phyloP scores from a whole-genome alignment of 1,139 yeast genomes.

The Sugiyamaella paludigena region DNA sequence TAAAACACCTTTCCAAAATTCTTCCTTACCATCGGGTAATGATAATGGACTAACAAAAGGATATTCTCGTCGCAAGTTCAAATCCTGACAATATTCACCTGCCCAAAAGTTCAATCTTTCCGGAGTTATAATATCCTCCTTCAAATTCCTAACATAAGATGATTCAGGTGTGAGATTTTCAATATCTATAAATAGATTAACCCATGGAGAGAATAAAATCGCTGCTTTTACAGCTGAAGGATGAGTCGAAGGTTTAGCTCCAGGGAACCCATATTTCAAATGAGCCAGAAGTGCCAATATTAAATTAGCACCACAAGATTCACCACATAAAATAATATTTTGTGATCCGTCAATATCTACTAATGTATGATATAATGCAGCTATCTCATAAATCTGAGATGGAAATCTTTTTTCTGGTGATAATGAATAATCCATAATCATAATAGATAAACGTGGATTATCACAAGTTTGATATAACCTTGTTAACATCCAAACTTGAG shows the following conservation, averaged over 20 bases:
- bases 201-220: slow-evolving; percentile 47
- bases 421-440: slow-evolving; percentile 43
- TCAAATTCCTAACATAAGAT: slow-evolving; percentile 36
- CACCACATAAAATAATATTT: slow-evolving; percentile 44
- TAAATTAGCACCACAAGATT: slow-evolving; percentile 49
- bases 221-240: slow-evolving; percentile 33
- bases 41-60: slow-evolving; percentile 14
- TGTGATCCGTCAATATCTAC: slow-evolving; percentile 34
- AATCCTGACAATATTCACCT: slow-evolving; percentile 35
- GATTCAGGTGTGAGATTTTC: slow-evolving; percentile 17
- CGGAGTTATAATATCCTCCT: slow-evolving; percentile 19
- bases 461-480: slow-evolving; percentile 6
- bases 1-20: slow-evolving; percentile 38
- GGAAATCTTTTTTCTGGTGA: slow-evolving; percentile 41
- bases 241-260: slow-evolving; percentile 21
- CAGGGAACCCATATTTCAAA: slow-evolving; percentile 32
- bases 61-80: slow-evolving; percentile 16
- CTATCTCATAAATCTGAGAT: slow-evolving; percentile 41
- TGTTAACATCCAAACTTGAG: slow-evolving; percentile 31
- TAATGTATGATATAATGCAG: slow-evolving; percentile 37
- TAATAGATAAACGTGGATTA: slow-evolving; percentile 32
- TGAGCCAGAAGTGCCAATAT: slow-evolving; percentile 40
- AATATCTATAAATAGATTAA: slow-evolving; percentile 32
- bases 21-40: not conserved
- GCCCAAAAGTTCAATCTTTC: slow-evolving; percentile 31